phyloP scores from a whole-genome alignment of 2,329 filamentous ascomycete species.

The Pyricularia pennisetigena region DNA sequence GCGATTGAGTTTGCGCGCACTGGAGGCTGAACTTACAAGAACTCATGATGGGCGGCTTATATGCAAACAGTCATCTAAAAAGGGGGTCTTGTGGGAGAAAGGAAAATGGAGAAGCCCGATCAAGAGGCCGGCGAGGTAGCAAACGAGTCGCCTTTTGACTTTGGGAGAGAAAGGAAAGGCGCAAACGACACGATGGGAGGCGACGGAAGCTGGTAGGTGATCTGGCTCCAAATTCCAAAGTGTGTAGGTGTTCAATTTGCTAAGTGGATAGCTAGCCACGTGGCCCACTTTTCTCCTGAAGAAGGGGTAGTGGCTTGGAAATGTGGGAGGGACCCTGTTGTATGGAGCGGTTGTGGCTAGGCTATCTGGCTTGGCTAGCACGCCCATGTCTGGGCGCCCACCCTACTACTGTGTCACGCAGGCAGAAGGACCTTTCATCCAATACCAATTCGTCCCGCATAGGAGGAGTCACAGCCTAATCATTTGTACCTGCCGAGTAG shows the following conservation, averaged over 20 bases:
- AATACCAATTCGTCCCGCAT: not conserved
- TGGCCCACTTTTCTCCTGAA: not conserved
- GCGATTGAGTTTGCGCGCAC: not conserved
- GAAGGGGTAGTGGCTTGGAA: not conserved
- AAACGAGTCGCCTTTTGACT: not conserved
- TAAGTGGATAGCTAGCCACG: constrained; percentile 2
- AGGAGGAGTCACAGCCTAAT: not conserved
- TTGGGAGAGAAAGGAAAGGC: constrained; percentile 14
- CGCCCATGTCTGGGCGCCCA: too few species aligned
- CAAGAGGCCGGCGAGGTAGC: not conserved
- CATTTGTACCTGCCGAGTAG: not conserved
- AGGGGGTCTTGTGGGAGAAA: constrained; percentile 19
- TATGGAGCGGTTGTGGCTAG: not conserved
- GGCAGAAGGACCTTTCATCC: not conserved
- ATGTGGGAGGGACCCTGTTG: not conserved
- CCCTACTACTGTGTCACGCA: too few species aligned
- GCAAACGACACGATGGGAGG: not conserved
- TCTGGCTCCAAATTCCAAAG: constrained; percentile 5
- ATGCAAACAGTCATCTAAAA: constrained; percentile 10
- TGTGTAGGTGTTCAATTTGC: constrained; percentile 5
- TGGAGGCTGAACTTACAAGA: constrained; percentile 36
- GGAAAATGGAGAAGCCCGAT: constrained; percentile 15
- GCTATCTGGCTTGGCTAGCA: not conserved
- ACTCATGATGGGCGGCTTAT: constrained; percentile 37
- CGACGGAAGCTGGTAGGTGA: constrained; percentile 4